Conservation (phyloP, 306 rosid genomes). For the Inga leiocalycina region DNA sequence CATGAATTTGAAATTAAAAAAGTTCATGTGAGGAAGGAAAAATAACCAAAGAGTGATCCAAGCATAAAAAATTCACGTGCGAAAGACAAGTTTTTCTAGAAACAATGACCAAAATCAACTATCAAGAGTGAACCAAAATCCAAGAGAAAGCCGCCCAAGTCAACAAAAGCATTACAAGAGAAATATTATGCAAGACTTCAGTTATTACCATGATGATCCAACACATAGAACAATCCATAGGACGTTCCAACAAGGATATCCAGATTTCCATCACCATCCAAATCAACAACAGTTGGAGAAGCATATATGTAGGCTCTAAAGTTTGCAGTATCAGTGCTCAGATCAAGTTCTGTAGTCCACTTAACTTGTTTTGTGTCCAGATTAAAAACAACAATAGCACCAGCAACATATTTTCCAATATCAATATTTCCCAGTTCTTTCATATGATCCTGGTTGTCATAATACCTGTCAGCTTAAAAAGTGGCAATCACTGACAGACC, state of each 20-base stretch:
- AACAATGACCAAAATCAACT: neutral
- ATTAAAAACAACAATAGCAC: conserved; percentile 88
- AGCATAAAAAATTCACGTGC: neutral
- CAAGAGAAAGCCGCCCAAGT: conserved; percentile 19
- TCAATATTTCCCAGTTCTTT: conserved; percentile 94
- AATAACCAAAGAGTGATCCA: neutral
- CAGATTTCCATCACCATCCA: conserved; percentile 96
- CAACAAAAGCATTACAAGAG: neutral
- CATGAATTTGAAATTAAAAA: neutral
- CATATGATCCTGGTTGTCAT: conserved; percentile 82
- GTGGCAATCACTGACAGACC: conserved; percentile 45
- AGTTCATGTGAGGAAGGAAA: neutral
- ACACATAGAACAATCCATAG: conserved; percentile 86
- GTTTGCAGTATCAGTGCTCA: conserved; percentile 78
- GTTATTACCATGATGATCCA: conserved; percentile 88
- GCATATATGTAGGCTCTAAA: conserved; percentile 83
- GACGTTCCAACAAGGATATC: conserved; percentile 97
- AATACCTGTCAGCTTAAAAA: conserved; percentile 81
- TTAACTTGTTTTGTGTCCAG: conserved; percentile 93
- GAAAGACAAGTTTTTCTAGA: neutral
- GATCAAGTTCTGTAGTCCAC: conserved; percentile 89
- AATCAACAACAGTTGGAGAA: conserved; percentile 88
- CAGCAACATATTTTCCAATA: conserved; percentile 87
- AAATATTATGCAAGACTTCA: neutral
- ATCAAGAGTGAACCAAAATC: conserved; percentile 15